These are phyloP conservation scores for Phylloporus rhodoxanthus DNA, from an alignment of 768 basidiomycete genomes.

Conservation along the genomic window DNA sequence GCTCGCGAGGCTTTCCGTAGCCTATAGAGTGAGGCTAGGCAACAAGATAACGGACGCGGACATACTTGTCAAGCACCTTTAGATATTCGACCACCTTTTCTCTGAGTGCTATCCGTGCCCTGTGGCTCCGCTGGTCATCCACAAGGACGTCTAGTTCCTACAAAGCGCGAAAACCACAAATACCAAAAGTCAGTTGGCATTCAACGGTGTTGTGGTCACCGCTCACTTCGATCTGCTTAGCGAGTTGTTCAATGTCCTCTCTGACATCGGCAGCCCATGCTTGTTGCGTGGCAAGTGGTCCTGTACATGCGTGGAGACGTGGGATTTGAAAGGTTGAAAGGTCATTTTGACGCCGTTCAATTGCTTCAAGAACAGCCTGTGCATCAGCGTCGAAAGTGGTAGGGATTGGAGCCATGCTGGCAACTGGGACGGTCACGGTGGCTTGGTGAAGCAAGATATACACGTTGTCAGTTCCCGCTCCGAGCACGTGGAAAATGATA, in stretches of 20 bases:
- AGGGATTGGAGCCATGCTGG: slow-evolving; percentile 59
- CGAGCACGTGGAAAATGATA: not conserved
- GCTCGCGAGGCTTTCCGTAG: slow-evolving; percentile 57
- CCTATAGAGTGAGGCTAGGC: slow-evolving; percentile 30
- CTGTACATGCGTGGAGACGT: slow-evolving; percentile 59
- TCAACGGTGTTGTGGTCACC: slow-evolving; percentile 19
- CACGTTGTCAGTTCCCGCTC: not conserved
- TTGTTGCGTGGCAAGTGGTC: slow-evolving; percentile 67
- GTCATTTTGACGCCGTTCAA: slow-evolving; percentile 56
- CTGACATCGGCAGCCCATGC: slow-evolving; percentile 68
- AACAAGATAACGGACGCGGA: slow-evolving; percentile 4
- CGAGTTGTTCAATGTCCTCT: slow-evolving; percentile 62
- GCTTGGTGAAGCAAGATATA: not conserved
- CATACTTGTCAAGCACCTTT: slow-evolving; percentile 47
- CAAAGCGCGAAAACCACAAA: not conserved
- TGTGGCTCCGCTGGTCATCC: slow-evolving; percentile 64
- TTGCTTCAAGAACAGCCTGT: slow-evolving; percentile 41
- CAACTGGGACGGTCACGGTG: not conserved
- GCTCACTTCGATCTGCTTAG: slow-evolving; percentile 59
- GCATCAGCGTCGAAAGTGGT: slow-evolving; percentile 48
- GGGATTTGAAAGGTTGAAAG: slow-evolving; percentile 69
- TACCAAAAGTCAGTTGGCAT: not conserved
- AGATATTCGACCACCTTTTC: slow-evolving; percentile 46
- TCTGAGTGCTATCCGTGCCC: slow-evolving; percentile 43
- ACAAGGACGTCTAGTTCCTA: slow-evolving; percentile 65